Evolutionary conservation across 768 basidiomycete species (phyloP), one percentile per base, ranked within the genome.

Genomic region (Inosperma sp.): DNA sequence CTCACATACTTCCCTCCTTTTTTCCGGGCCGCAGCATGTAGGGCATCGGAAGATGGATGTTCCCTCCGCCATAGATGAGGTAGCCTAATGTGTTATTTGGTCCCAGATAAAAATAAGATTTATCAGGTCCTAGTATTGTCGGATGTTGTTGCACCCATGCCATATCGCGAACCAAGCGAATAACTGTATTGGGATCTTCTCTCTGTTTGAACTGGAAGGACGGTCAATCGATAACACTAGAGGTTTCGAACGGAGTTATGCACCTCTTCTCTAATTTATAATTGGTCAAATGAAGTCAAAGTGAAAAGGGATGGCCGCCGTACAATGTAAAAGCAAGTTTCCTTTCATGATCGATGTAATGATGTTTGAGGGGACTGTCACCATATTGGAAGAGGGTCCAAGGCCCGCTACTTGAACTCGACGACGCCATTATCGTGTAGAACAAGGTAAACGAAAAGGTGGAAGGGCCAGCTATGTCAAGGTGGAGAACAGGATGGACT

Each of bases 81-180:
- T 81, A 81, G 3, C 88, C 88, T 4, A 79, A 76, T 3, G 72
- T 58, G 48, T 72, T 76, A 34, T 72, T 71, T 5, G 88, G 86
- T 1, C 88, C 88, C 52, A 90, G 81, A 60, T 87, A 89, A 54
- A 88, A 78, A 62, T 76, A 87, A 5, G 88, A 81, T 33, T 79
- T 84, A 52, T 75, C 79, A n/a, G 88, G 88, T n/a, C 88, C 88
- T 81, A 88, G 83, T 55, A 88, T 81, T 40, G 71, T 75, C 19
- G 80, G 78, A 60, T 87, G 81, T 49, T 80, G 81, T 58, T 81
- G 75, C 19, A 79, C 72, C 87, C 88, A 89, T 17, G 69, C 72
- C 0, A 73, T 64, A 59, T 89, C 84, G 14, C 88, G 80, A 33
- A 76, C 74, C 48, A 89, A 68, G 54, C 81, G 76, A 53, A 87